phyloP scores from a whole-genome alignment of 139 green algal genomes.

The Tetradesmus obliquus region DNA sequence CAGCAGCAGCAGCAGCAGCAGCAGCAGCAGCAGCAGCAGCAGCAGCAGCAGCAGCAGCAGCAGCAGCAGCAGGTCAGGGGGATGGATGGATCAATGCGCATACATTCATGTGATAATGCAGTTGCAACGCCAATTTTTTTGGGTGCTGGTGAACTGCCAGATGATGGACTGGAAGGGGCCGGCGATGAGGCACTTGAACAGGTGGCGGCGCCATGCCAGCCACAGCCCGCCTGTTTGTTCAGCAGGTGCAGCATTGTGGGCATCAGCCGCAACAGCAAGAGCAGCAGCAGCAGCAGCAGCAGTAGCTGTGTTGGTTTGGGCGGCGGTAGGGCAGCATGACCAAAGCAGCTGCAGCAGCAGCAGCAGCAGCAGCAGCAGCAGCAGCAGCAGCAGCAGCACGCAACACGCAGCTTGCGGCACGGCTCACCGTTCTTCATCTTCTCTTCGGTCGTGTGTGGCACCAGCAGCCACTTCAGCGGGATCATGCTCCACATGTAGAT shows the following conservation, averaged over 20 bases:
- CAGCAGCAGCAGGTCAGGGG: not conserved
- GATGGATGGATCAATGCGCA: not conserved
- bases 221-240: too few relatives aligned
- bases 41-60: not conserved
- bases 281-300: not conserved
- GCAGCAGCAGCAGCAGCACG: not conserved
- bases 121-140: not conserved
- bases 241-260: too few relatives aligned
- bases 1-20: not conserved
- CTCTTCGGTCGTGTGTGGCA: not conserved
- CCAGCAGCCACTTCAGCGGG: not conserved
- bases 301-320: not conserved
- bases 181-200: not conserved
- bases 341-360: not conserved
- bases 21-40: not conserved
- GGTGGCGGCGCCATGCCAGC: not conserved
- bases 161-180: not conserved
- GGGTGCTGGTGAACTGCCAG: not conserved
- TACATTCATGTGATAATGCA: not conserved
- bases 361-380: not conserved
- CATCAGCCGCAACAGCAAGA: not conserved
- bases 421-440: slow-evolving; percentile 11
- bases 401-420: not conserved
- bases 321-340: not conserved
- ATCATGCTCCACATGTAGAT: slow-evolving; percentile 24